phyloP scores from a whole-genome alignment of 1,284 basidiomycete genomes.

The Quambalaria eucalypti region DNA sequence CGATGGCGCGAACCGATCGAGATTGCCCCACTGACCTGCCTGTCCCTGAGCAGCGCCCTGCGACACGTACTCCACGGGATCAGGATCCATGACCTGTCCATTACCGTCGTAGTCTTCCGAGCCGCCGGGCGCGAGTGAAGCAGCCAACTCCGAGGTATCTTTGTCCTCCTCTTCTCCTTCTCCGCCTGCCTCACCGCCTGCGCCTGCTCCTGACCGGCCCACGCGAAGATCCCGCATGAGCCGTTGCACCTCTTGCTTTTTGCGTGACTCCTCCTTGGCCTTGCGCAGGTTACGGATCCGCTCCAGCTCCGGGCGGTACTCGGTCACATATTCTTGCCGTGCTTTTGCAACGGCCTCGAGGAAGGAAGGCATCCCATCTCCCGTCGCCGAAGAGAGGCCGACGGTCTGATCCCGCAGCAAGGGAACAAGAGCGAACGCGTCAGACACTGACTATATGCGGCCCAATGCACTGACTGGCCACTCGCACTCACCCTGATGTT shows the following conservation, averaged over 20 bases:
- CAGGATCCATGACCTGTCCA: not conserved
- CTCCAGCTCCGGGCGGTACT: conserved; percentile 83
- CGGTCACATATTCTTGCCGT: conserved; percentile 73
- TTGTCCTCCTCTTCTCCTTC: not conserved
- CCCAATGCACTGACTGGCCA: not conserved
- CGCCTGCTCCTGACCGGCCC: conserved; percentile 1
- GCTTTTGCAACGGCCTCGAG: conserved; percentile 82
- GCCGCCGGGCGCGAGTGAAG: not conserved
- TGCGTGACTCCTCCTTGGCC: conserved; percentile 61
- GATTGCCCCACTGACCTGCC: no score
- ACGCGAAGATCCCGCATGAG: conserved; percentile 70
- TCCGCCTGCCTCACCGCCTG: not conserved
- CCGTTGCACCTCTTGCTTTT: conserved; percentile 62
- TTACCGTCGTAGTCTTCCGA: not conserved
- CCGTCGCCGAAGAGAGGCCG: conserved; percentile 90
- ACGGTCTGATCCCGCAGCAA: conserved; percentile 59
- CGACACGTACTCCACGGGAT: not conserved
- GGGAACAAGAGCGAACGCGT: conserved; percentile 2
- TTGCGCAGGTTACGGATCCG: conserved; percentile 54
- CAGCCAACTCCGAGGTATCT: not conserved
- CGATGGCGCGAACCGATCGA: no score
- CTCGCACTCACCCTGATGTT: conserved; percentile 65
- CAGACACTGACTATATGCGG: not conserved
- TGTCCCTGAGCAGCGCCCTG: not conserved
- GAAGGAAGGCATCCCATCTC: conserved; percentile 81